These are phyloP conservation scores for Arthrobotrys conoides DNA, from an alignment of 2,329 filamentous ascomycete genomes.

Conservation along the genomic window DNA sequence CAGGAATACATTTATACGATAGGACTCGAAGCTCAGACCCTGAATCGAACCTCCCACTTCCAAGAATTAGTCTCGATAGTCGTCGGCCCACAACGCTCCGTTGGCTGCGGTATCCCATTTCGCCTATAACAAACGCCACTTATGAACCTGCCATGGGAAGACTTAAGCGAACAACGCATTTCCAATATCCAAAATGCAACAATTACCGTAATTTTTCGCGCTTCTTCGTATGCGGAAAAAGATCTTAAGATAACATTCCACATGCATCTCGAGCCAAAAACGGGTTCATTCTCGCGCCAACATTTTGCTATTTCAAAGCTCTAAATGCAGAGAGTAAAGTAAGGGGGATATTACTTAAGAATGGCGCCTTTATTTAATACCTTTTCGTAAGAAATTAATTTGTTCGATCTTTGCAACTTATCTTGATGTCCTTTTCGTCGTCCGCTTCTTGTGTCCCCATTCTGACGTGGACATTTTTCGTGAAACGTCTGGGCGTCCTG, in stretches of 20 bases:
- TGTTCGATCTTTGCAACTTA: too few species aligned
- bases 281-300: conserved; percentile 26
- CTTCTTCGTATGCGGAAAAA: too few species aligned
- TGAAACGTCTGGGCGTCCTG: conserved; percentile 28
- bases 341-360: too few species aligned
- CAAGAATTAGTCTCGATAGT: neutral
- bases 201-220: neutral
- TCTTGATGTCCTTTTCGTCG: too few species aligned
- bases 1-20: too few species aligned
- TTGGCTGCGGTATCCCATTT: conserved; percentile 15
- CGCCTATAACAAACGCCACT: conserved; percentile 15
- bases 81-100: conserved; percentile 18
- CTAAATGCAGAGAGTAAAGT: neutral
- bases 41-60: neutral
- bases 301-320: neutral
- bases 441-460: conserved; percentile 38
- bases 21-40: neutral
- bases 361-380: too few species aligned
- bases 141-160: neutral
- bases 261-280: neutral
- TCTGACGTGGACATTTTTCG: conserved; percentile 43
- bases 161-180: conserved; percentile 16
- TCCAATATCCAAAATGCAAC: conserved; percentile 15
- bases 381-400: too few species aligned
- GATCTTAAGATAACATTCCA: neutral